phyloP scores from a whole-genome alignment of 228 moss, liverwort and hornwort species.

The Sphagnum magellanicum region DNA sequence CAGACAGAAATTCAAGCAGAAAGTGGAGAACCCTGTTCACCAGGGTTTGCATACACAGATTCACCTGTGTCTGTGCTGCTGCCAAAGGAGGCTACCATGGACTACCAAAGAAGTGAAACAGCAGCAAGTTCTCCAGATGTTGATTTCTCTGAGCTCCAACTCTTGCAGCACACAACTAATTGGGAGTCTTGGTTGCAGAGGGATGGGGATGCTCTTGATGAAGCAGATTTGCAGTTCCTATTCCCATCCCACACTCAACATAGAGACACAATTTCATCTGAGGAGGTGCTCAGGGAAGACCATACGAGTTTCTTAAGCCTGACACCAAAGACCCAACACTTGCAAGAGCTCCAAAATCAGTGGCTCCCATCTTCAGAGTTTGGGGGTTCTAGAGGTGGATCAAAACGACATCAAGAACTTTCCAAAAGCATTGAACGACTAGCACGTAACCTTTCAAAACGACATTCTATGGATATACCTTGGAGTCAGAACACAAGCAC shows the following conservation, averaged over 20 bases:
- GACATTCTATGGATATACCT: not conserved
- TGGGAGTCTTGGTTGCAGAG: constrained; percentile 27
- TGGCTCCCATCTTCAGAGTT: not conserved
- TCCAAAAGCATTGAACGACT: constrained; percentile 6
- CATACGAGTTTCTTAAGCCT: no score
- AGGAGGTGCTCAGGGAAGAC: not conserved
- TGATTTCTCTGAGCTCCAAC: constrained; percentile 15
- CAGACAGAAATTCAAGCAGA: no score
- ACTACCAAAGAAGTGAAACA: not conserved
- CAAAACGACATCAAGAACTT: not conserved
- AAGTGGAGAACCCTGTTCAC: no score
- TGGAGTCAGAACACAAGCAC: no score
- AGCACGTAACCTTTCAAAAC: not conserved
- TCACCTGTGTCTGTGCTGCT: constrained; percentile 21
- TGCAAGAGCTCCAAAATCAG: no score
- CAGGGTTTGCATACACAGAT: not conserved
- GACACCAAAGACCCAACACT: no score
- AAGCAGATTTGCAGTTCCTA: constrained; percentile 39
- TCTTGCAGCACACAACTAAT: constrained; percentile 33
- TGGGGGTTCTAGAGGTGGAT: not conserved
- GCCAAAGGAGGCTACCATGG: not conserved
- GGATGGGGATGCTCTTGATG: constrained; percentile 31
- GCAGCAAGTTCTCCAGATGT: not conserved
- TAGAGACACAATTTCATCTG: not conserved
- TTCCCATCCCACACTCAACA: constrained; percentile 15